Conservation (phyloP, 2,329 filamentous ascomycete species). For the Biscogniauxia sp. region DNA sequence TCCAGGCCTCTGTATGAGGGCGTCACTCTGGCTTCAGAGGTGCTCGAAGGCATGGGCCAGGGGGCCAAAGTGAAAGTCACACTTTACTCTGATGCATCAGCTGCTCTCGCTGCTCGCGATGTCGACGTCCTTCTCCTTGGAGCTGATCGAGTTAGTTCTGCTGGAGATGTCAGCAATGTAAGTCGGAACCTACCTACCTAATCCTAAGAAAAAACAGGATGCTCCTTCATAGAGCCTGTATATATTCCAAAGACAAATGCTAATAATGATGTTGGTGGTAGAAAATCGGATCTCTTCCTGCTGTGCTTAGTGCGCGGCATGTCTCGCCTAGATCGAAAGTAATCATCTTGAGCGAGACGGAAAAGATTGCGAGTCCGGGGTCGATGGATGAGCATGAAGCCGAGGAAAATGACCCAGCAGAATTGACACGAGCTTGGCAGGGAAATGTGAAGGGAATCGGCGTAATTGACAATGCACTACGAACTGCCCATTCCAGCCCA, state of each 20-base stretch:
- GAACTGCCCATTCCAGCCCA: background rate
- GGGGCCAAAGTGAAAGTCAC: constrained; percentile 35
- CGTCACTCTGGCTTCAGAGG: constrained; percentile 49
- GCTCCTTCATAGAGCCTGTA: background rate
- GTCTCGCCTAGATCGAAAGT: constrained; percentile 46
- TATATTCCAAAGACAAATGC: background rate
- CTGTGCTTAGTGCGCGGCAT: constrained; percentile 53
- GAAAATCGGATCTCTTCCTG: constrained; percentile 62
- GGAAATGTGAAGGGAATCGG: constrained; percentile 22
- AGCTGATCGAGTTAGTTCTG: constrained; percentile 58
- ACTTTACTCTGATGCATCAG: constrained; percentile 59
- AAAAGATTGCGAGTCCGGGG: constrained; percentile 56
- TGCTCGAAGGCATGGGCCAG: constrained; percentile 26
- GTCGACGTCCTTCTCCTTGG: constrained; percentile 61
- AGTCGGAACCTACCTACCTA: constrained; percentile 10
- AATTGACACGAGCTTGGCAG: constrained; percentile 51
- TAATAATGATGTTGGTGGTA: constrained; percentile 6
- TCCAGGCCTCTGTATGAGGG: constrained; percentile 67
- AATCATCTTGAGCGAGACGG: constrained; percentile 56
- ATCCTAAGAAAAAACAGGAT: no score
- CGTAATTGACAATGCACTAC: constrained; percentile 12
- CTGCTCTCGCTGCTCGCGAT: constrained; percentile 49
- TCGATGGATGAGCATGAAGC: constrained; percentile 41
- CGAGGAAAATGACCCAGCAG: constrained; percentile 51
- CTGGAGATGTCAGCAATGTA: constrained; percentile 59